Evolutionary conservation across 2,329 filamentous ascomycete species (phyloP).

Genomic region (Lachnellula subtilissima): DNA sequence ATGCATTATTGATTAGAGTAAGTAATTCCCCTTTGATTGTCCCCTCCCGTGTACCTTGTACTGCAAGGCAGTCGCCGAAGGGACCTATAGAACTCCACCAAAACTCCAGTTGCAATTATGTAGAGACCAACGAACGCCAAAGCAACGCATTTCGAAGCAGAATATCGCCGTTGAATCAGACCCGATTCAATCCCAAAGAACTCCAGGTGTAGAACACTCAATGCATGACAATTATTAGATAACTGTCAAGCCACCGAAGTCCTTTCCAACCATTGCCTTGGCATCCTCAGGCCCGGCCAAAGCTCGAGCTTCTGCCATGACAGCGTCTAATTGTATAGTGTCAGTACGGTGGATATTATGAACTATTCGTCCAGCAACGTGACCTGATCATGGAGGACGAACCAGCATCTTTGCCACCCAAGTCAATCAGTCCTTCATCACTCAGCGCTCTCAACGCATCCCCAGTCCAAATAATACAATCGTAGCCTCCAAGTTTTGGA

Average conservation of each 20-base stretch:
- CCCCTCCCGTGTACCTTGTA: no score
- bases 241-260: conserved; percentile 21
- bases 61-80: no score
- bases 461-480: conserved; percentile 24
- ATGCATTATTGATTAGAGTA: no score
- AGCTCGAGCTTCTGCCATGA: conserved; percentile 17
- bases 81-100: no score
- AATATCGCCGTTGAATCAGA: no score
- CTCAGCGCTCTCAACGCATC: conserved; percentile 19
- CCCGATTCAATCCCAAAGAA: no score
- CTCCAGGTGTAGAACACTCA: no score
- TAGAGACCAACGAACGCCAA: no score
- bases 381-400: not conserved
- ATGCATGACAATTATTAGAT: not conserved
- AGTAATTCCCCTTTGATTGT: no score
- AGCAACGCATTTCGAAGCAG: no score
- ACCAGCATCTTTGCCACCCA: conserved; percentile 12
- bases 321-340: conserved; percentile 7
- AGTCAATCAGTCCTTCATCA: conserved; percentile 12
- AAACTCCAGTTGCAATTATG: no score
- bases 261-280: conserved; percentile 20
- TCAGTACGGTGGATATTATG: conserved; percentile 1
- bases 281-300: conserved; percentile 23
- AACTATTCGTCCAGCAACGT: not conserved
- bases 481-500: conserved; percentile 19